Base-by-base conservation (phyloP, 768 basidiomycete genomes). In the Pulveroboletus sp. region DNA sequence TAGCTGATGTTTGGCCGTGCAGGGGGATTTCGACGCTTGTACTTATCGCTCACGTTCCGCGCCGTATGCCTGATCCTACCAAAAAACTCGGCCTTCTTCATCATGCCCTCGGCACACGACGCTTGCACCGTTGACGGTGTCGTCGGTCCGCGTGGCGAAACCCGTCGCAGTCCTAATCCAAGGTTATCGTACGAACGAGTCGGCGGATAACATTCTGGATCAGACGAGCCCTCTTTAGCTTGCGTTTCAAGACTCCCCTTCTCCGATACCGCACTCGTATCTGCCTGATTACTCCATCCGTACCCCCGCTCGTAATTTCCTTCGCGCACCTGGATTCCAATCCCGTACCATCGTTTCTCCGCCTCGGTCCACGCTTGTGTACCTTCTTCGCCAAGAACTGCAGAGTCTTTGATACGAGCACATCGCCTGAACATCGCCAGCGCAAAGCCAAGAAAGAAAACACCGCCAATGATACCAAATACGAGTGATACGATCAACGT, bases 31-130 rank as follows among this genome's bases (percentile, higher is more conserved):
- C 69, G 69, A 11, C 67, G 67, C 24, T 67, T 67, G 56, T 76
- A 80, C 62, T 73, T 81, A 60, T 82, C 77, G 70, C 86, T 87
- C 53, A 86, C 84, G 39, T 80, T 76, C 49, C 86, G 74, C 31
- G 84, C 81, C 3, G 84, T 83, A 42, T 80, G 73, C 54, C 71
- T 77, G 38, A 89, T 74, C 62, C 72, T 77, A n/a, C 75, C 74
- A 46, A 88, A 56, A 59, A 89, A 88, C 60, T 86, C 83, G 15
- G 71, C 73, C 64, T 88, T 89, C 62, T 76, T 83, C 76, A 87
- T 82, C 35, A 84, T 73, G 8, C 75, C 78, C 8, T 83, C 76
- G 49, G 74, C 44, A 43, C 64, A 68, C 30, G 61, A 62, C 3
- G 58, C 60, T 28, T 69, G 59, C 56, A 64, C 59, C 54, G 60